phyloP scores from a whole-genome alignment of 352 stramenopile genomes.

The Phytopythium chamaehyphon region DNA sequence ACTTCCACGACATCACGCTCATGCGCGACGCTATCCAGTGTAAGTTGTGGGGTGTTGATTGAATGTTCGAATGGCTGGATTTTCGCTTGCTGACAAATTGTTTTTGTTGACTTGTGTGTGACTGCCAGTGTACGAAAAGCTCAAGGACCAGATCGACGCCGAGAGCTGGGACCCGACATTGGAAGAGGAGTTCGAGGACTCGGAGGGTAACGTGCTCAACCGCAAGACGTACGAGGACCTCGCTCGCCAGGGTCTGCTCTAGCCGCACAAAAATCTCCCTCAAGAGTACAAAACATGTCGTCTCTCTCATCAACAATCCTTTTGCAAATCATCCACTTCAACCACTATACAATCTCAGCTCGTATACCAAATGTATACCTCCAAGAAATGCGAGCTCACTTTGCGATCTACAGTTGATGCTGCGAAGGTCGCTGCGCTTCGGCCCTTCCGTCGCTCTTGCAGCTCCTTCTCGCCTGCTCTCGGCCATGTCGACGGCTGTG shows the following conservation, averaged over 20 bases:
- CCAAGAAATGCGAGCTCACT: too few relatives aligned
- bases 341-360: too few relatives aligned
- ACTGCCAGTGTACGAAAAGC: slow-evolving; percentile 93
- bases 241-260: slow-evolving; percentile 95
- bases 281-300: too few relatives aligned
- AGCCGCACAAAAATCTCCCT: too few relatives aligned
- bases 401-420: slow-evolving; percentile 7
- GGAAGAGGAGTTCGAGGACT: slow-evolving; percentile 99
- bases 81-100: slow-evolving; percentile 4
- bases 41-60: too few relatives aligned
- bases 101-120: slow-evolving; percentile 16
- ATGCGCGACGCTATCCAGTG: slow-evolving; percentile 94
- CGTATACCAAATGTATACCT: too few relatives aligned
- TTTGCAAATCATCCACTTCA: too few relatives aligned
- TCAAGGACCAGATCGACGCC: slow-evolving; percentile 92
- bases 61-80: too few relatives aligned
- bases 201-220: slow-evolving; percentile 98
- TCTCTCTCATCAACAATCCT: too few relatives aligned
- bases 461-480: not conserved
- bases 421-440: slow-evolving; percentile 2
- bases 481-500: slow-evolving; percentile 1
- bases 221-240: slow-evolving; percentile 98
- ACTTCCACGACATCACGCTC: slow-evolving; percentile 99
- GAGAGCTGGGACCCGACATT: slow-evolving; percentile 93
- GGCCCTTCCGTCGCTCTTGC: slow-evolving; percentile 5